These are phyloP conservation scores for Citrus australasica DNA, from an alignment of 345 rosid genomes.

Conservation along the genomic window DNA sequence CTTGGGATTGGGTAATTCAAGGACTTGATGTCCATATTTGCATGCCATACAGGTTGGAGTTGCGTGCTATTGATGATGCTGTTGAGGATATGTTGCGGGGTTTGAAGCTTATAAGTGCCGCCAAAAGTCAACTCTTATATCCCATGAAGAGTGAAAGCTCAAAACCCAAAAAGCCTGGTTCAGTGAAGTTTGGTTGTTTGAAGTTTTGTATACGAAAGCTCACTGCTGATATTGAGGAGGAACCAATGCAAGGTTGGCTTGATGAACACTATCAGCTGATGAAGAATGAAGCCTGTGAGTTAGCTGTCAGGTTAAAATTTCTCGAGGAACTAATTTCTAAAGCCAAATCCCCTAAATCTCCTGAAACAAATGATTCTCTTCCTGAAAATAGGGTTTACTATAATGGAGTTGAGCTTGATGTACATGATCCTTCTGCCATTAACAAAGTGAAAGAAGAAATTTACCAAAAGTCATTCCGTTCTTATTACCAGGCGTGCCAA, in stretches of 20 bases:
- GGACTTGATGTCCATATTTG: conserved; percentile 85
- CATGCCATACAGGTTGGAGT: conserved; percentile 81
- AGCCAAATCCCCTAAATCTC: conserved; percentile 37
- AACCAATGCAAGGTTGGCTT: conserved; percentile 98
- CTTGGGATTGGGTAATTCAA: conserved; percentile 92
- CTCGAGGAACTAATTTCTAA: conserved; percentile 62
- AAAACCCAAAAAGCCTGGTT: conserved; percentile 64
- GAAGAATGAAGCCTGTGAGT: conserved; percentile 82
- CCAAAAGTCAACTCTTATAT: conserved; percentile 51
- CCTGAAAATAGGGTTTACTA: conserved; percentile 44
- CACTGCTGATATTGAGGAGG: conserved; percentile 92
- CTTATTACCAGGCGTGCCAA: conserved; percentile 87
- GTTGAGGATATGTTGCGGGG: conserved; percentile 91
- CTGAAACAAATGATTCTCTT: conserved; percentile 49
- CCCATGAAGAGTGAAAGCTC: conserved; percentile 65
- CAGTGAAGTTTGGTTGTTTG: conserved; percentile 67
- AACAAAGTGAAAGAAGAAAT: conserved; percentile 67
- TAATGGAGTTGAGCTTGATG: conserved; percentile 66
- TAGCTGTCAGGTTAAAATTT: conserved; percentile 85
- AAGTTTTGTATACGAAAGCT: conserved; percentile 73
- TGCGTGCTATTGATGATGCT: conserved; percentile 97
- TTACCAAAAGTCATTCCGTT: conserved; percentile 63
- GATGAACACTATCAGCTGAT: conserved; percentile 84
- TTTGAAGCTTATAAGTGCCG: conserved; percentile 71
- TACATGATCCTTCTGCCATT: conserved; percentile 53